Base-by-base conservation (phyloP, 805 yeast genomes). In the Jamesozyma hellenica region DNA sequence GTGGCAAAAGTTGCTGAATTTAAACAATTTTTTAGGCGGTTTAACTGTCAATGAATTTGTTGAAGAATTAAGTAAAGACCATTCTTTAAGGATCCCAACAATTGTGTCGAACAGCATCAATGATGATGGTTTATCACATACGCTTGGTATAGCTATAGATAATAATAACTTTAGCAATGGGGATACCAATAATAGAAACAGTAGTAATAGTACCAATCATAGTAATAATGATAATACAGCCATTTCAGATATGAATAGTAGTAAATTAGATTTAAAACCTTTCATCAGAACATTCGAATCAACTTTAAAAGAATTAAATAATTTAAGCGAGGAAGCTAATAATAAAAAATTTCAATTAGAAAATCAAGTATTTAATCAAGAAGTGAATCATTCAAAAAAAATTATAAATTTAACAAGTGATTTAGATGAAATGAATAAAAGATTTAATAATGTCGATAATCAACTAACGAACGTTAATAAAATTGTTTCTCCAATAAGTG, bases 271-370 rank as follows among this genome's bases (percentile, higher is more conserved):
- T 53, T 96, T 97, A 1, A 86, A 85, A 53, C 97, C 97, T 2
- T 92, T 84, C 56, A 90, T 90, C 35, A 74, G 96, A 49, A 85
- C 95, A 0, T 88, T 92, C 58, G 96, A 90, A 56, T 77, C 88
- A 1, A 84, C 92, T 2, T 65, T 87, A 34, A 70, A 77, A 34
- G 90, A 85, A 52, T 65, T 90, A 47, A 74, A 76, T 50, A 68
- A 67, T 36, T 61, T 92, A 32, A 70, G 70, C 34, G 72, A 69
- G 1, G 80, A 80, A 33, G 74, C 87, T 3, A 55, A 61, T 4
- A 56, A 59, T 13, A 70, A 69, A 39, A 79, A 76, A 45, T 62
- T 62, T 4, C 61, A 63, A n/a, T 66, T 78, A 17, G 80, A 73
- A 35, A 63, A 62, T 15, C 77, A 75, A 15, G 85, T 81, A 1